Conservation (phyloP, 2,329 filamentous ascomycete genomes). For the Cyphellophora attinorum region DNA sequence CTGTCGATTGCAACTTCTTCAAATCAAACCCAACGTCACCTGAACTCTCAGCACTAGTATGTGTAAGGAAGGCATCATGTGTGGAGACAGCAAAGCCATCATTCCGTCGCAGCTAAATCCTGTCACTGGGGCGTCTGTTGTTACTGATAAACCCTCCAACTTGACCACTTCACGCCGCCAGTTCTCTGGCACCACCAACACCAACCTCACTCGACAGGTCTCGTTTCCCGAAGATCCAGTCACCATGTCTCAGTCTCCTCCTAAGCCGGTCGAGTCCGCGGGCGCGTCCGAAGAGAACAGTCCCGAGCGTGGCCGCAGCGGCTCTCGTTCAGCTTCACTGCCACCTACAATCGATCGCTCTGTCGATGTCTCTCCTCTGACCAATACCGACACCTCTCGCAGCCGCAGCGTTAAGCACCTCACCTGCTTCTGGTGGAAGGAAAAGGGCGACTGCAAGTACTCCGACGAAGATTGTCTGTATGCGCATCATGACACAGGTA, state of each 20-base stretch:
- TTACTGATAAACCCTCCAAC: too few species aligned
- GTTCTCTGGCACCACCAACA: not conserved
- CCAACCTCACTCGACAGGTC: not conserved
- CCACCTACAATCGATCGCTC: slow-evolving; percentile 7
- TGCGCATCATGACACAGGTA: slow-evolving; percentile 21
- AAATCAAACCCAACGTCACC: too few species aligned
- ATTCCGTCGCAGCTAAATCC: too few species aligned
- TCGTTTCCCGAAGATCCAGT: not conserved
- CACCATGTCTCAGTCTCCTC: slow-evolving; percentile 1
- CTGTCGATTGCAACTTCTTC: too few species aligned
- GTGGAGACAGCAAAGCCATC: too few species aligned
- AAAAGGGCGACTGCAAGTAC: slow-evolving; percentile 19
- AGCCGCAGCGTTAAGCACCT: slow-evolving; percentile 19
- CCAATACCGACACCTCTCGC: not conserved
- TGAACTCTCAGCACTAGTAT: too few species aligned
- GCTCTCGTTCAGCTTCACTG: slow-evolving; percentile 12
- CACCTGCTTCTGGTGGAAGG: slow-evolving; percentile 24
- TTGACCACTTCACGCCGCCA: not conserved
- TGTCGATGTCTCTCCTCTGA: not conserved
- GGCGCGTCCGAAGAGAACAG: slow-evolving; percentile 4
- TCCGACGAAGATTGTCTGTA: slow-evolving; percentile 20
- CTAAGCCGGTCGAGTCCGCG: slow-evolving; percentile 7
- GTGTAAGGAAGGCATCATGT: too few species aligned
- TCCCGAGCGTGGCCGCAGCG: slow-evolving; percentile 3
- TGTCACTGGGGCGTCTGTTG: too few species aligned